phyloP scores from a whole-genome alignment of 2,329 filamentous ascomycete genomes.

The Xylariales sp. region DNA sequence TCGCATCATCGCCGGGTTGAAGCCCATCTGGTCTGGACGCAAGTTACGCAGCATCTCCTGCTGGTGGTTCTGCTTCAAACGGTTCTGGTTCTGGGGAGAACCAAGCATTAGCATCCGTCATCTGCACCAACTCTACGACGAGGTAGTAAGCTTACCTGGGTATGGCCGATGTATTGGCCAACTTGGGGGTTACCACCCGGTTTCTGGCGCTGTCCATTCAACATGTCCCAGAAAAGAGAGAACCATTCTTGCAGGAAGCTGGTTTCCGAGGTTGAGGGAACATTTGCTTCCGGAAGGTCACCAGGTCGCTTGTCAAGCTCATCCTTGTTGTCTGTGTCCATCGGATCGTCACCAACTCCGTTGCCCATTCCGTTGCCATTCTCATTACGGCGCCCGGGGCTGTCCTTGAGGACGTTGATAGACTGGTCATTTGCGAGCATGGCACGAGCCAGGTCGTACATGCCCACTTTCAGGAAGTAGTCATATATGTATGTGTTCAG shows the following conservation, averaged over 20 bases:
- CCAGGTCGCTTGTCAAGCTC: constrained; percentile 72
- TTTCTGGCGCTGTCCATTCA: constrained; percentile 73
- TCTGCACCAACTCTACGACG: neutral
- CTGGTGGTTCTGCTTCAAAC: constrained; percentile 70
- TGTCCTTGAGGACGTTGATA: constrained; percentile 63
- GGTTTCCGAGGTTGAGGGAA: constrained; percentile 62
- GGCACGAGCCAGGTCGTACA: constrained; percentile 78
- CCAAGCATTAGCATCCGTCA: neutral
- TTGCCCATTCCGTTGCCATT: constrained; percentile 66
- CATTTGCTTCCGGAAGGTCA: constrained; percentile 72
- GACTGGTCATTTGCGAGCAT: constrained; percentile 64
- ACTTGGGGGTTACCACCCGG: constrained; percentile 56
- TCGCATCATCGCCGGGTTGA: constrained; percentile 60
- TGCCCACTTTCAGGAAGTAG: constrained; percentile 81
- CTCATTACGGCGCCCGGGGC: constrained; percentile 62
- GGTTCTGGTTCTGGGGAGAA: constrained; percentile 56
- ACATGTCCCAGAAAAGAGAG: constrained; percentile 95
- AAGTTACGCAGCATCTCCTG: constrained; percentile 73
- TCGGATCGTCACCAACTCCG: constrained; percentile 67
- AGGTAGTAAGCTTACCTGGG: constrained; percentile 59
- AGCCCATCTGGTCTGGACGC: constrained; percentile 53
- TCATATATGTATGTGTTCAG: constrained; percentile 90
- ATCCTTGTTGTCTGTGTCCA: constrained; percentile 82
- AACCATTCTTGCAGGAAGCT: constrained; percentile 98
- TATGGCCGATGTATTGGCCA: constrained; percentile 74